Evolutionary conservation across 306 rosid genomes (phyloP).

Genomic region (Rosa multiflora): DNA sequence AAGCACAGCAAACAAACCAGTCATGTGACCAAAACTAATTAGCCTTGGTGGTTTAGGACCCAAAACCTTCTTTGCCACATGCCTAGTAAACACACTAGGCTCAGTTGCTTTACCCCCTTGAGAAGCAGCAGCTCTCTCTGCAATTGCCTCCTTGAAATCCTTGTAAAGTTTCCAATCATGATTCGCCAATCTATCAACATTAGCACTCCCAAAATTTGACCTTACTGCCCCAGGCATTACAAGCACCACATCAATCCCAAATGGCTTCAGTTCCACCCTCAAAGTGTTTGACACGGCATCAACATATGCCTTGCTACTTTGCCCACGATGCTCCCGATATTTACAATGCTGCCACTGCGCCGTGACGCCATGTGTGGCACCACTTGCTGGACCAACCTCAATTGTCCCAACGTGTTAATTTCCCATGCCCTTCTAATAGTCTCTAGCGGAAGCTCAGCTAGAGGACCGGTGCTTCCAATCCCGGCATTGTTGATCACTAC

Average conservation of each 20-base stretch:
- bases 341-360: conserved; percentile 61
- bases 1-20: conserved; percentile 58
- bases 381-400: conserved; percentile 72
- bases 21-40: conserved; percentile 74
- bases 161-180: conserved; percentile 66
- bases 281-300: conserved; percentile 64
- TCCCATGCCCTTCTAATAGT: conserved; percentile 60
- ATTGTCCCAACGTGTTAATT: conserved; percentile 67
- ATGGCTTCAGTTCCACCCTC: conserved; percentile 67
- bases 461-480: conserved; percentile 70
- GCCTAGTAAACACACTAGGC: conserved; percentile 59
- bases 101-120: conserved; percentile 64
- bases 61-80: conserved; percentile 57
- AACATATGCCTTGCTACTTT: conserved; percentile 59
- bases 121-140: conserved; percentile 71
- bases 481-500: conserved; percentile 72
- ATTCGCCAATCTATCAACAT: conserved; percentile 34
- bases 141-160: conserved; percentile 56
- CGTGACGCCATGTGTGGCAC: conserved; percentile 70
- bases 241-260: conserved; percentile 66
- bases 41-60: conserved; percentile 56
- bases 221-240: conserved; percentile 72
- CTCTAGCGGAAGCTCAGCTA: conserved; percentile 71
- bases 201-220: conserved; percentile 66
- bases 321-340: conserved; percentile 72